Evolutionary conservation across 2,329 filamentous ascomycete genomes (phyloP).

Genomic region (Huntiella moniliformis): DNA sequence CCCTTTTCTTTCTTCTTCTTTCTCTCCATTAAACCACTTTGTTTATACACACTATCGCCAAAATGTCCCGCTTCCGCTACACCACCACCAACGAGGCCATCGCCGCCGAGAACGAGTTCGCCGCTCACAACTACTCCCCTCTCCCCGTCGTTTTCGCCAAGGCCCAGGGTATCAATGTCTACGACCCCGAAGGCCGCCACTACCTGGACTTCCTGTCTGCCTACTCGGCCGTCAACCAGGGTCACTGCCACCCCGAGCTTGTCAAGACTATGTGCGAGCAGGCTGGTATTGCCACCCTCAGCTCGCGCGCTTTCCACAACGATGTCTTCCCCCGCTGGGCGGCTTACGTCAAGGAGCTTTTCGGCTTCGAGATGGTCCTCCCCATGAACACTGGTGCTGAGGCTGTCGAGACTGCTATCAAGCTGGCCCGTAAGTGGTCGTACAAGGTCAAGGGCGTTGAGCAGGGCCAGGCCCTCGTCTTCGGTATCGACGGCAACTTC

Average conservation of each 20-base stretch:
- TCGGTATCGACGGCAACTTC: slow-evolving; percentile 82
- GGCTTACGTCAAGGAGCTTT: slow-evolving; percentile 71
- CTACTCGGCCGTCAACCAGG: slow-evolving; percentile 95
- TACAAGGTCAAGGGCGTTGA: slow-evolving; percentile 91
- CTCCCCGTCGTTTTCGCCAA: slow-evolving; percentile 83
- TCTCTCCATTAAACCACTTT: slow-evolving; percentile 21
- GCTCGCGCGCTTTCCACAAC: slow-evolving; percentile 91
- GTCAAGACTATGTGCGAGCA: slow-evolving; percentile 81
- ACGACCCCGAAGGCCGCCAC: slow-evolving; percentile 89
- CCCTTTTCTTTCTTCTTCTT: slow-evolving; percentile 2
- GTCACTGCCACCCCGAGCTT: slow-evolving; percentile 91
- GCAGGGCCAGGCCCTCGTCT: slow-evolving; percentile 63
- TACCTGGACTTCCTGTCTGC: slow-evolving; percentile 97
- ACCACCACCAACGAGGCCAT: slow-evolving; percentile 66
- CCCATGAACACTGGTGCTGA: slow-evolving; percentile 98
- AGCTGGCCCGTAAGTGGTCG: slow-evolving; percentile 93
- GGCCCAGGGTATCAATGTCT: slow-evolving; percentile 72
- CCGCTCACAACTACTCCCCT: slow-evolving; percentile 97
- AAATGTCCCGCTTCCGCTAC: slow-evolving; percentile 48
- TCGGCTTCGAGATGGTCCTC: slow-evolving; percentile 93
- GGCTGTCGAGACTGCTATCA: slow-evolving; percentile 88
- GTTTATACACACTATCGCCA: slow-evolving; percentile 26
- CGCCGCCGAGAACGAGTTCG: slow-evolving; percentile 59
- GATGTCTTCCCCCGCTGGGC: slow-evolving; percentile 95
- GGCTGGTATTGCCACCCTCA: slow-evolving; percentile 73